phyloP scores from a whole-genome alignment of 805 yeast genomes.

The Cyberlindnera mycetangii region DNA sequence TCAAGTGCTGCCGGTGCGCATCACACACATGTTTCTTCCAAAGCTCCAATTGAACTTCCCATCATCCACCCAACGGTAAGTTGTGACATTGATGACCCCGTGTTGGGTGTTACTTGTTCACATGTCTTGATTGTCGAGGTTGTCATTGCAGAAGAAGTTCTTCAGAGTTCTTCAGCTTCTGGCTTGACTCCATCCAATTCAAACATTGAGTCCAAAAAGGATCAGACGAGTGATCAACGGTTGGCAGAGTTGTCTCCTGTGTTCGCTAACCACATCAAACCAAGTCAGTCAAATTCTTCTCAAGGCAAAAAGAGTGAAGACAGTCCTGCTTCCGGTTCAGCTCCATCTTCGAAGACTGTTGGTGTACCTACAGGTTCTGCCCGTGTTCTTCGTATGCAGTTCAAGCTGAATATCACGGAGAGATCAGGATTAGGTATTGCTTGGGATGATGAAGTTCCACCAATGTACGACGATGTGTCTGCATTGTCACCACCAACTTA shows the following conservation, averaged over 20 bases:
- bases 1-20: conserved; percentile 52
- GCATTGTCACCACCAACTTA: conserved; percentile 88
- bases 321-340: neutral
- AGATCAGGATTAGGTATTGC: conserved; percentile 94
- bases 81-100: conserved; percentile 82
- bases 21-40: conserved; percentile 41
- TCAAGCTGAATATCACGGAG: conserved; percentile 77
- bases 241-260: conserved; percentile 43
- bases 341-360: conserved; percentile 25
- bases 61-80: conserved; percentile 47
- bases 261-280: conserved; percentile 36
- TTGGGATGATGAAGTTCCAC: conserved; percentile 99
- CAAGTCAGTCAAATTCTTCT: conserved; percentile 22
- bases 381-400: conserved; percentile 91
- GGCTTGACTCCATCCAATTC: conserved; percentile 34
- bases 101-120: conserved; percentile 68
- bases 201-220: conserved; percentile 12
- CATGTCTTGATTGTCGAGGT: conserved; percentile 83
- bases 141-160: conserved; percentile 88
- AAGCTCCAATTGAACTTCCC: conserved; percentile 31
- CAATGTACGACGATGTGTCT: conserved; percentile 82
- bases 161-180: conserved; percentile 39
- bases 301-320: conserved; percentile 11
- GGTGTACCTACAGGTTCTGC: conserved; percentile 95
- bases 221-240: conserved; percentile 32